Evolutionary conservation across 768 basidiomycete species (phyloP).

Genomic region (Lactarius hengduanensis): DNA sequence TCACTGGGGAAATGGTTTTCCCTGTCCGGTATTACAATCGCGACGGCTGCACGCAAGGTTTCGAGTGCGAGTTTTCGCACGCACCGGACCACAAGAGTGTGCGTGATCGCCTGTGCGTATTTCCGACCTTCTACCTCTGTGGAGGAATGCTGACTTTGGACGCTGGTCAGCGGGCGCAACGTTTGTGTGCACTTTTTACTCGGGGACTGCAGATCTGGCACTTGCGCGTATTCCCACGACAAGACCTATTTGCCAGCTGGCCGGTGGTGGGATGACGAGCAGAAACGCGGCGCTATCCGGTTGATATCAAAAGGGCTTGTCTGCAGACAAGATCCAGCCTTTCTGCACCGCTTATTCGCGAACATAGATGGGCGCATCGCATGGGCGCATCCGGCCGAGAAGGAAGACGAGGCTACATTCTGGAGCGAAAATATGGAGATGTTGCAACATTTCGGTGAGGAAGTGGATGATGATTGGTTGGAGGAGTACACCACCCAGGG

Average conservation of each 20-base stretch:
- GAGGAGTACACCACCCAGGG: background rate
- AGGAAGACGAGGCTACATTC: background rate
- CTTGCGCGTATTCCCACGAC: conserved; percentile 51
- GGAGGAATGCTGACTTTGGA: background rate
- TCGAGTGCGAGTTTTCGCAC: conserved; percentile 48
- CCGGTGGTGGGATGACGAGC: conserved; percentile 46
- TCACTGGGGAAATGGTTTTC: conserved; percentile 50
- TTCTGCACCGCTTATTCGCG: conserved; percentile 1
- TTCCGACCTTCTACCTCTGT: background rate
- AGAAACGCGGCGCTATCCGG: background rate
- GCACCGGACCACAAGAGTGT: conserved; percentile 55
- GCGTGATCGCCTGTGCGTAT: conserved; percentile 52
- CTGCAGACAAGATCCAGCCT: background rate
- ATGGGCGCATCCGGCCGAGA: conserved; percentile 2
- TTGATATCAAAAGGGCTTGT: background rate
- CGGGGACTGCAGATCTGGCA: conserved; percentile 41
- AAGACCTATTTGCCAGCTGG: conserved; percentile 42
- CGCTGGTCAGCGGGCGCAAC: conserved; percentile 47
- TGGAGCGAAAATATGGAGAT: background rate
- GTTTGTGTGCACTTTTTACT: conserved; percentile 47
- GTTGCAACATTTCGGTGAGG: background rate
- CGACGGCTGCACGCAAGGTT: conserved; percentile 46
- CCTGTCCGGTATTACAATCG: conserved; percentile 60
- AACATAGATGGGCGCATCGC: conserved; percentile 9
- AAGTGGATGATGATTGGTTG: background rate